Percentiles rank a stretch among this genome's conserved stretches.
Evolutionary conservation across 768 basidiomycete genomes (phyloP).

Genomic region (Auriculariales sp.): DNA sequence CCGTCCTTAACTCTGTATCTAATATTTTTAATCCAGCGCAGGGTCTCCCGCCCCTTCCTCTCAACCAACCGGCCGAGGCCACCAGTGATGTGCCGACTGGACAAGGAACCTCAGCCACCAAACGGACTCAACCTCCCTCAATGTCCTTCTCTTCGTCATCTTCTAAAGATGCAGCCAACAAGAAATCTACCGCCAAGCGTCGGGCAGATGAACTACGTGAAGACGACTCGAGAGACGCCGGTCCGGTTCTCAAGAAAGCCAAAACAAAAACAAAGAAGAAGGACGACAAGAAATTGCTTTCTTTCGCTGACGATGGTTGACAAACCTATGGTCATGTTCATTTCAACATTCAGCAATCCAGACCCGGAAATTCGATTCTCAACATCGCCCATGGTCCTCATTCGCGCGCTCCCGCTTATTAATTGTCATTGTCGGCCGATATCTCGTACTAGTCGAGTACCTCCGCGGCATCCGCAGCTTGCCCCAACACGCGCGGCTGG

Average conservation of each 20-base stretch:
- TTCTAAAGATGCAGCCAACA: background rate
- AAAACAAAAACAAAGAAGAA: background rate
- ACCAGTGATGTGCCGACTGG: background rate
- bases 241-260: background rate
- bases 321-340: no score
- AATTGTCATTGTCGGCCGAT: no score
- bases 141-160: background rate
- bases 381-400: no score
- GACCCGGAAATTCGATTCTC: no score
- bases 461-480: no score
- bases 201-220: background rate
- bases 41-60: background rate
- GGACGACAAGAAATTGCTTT: background rate
- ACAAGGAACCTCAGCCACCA: background rate
- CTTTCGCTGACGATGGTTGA: background rate
- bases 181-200: background rate
- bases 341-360: no score
- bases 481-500: no score
- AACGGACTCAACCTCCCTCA: background rate
- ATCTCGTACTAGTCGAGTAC: no score
- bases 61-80: background rate
- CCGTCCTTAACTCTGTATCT: background rate
- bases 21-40: background rate
- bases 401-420: no score
- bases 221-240: background rate